Conservation (phyloP, 352 stramenopile genomes). For the Phytopythium aichiense region DNA sequence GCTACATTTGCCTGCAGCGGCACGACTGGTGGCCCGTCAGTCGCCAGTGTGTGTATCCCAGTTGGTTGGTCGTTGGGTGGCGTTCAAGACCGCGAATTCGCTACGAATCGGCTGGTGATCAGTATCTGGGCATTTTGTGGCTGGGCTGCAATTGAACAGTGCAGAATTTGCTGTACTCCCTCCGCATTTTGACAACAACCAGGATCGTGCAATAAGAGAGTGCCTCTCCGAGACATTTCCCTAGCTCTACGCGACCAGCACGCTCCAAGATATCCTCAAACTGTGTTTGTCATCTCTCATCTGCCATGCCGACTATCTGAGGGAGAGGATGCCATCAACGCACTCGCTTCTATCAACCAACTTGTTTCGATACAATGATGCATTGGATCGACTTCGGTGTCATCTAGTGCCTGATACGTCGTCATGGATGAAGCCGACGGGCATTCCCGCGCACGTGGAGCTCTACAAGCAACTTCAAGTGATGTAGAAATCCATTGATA, state of each 20-base stretch:
- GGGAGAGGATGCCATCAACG: background rate
- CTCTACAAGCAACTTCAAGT: too few species aligned
- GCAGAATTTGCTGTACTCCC: background rate
- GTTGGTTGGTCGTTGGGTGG: slow-evolving; percentile 8
- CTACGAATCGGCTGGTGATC: slow-evolving; percentile 8
- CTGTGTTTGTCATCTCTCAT: slow-evolving; percentile 8
- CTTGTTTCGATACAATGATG: background rate
- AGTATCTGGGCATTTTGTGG: slow-evolving; percentile 7
- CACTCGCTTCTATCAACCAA: slow-evolving; percentile 9
- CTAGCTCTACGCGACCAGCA: background rate
- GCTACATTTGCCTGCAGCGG: slow-evolving; percentile 7
- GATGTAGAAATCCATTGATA: too few species aligned
- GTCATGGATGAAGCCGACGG: too few species aligned
- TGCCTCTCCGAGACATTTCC: background rate
- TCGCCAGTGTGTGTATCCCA: slow-evolving; percentile 6
- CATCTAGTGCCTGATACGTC: too few species aligned
- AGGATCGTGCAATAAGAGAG: background rate
- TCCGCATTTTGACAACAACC: slow-evolving; percentile 5
- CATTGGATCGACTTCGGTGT: too few species aligned
- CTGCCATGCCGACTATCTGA: background rate
- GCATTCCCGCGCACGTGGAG: background rate
- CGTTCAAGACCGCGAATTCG: slow-evolving; percentile 11
- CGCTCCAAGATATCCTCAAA: slow-evolving; percentile 4
- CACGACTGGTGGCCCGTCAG: slow-evolving; percentile 4
- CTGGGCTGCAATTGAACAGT: slow-evolving; percentile 3